These are phyloP conservation scores for Gastrolobium villosum DNA, from an alignment of 306 rosid genomes.

Conservation along the genomic window DNA sequence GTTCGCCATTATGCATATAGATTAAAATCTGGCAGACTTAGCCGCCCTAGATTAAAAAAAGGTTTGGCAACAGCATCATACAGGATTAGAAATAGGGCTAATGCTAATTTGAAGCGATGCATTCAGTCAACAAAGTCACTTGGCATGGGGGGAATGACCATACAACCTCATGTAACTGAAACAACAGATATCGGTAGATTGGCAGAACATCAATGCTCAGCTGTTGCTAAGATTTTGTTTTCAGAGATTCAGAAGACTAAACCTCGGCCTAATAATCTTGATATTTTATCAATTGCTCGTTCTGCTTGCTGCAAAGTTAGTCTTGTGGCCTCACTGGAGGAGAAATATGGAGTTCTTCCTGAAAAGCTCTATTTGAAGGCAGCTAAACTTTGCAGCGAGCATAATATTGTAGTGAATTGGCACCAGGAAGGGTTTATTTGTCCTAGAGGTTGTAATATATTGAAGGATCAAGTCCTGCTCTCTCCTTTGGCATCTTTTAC, in stretches of 20 bases:
- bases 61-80: constrained; percentile 80
- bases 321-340: constrained; percentile 74
- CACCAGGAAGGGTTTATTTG: constrained; percentile 84
- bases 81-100: constrained; percentile 84
- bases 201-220: constrained; percentile 78
- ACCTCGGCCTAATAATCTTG: constrained; percentile 80
- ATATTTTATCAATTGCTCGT: constrained; percentile 77
- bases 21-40: constrained; percentile 92
- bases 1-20: constrained; percentile 85
- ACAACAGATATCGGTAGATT: constrained; percentile 63
- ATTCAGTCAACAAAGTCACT: constrained; percentile 78
- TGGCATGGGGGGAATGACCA: constrained; percentile 55
- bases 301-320: constrained; percentile 86
- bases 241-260: constrained; percentile 88
- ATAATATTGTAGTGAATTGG: constrained; percentile 70
- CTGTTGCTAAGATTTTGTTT: constrained; percentile 84
- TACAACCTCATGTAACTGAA: constrained; percentile 64
- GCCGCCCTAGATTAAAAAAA: constrained; percentile 85
- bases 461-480: constrained; percentile 59
- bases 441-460: constrained; percentile 74
- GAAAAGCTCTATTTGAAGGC: constrained; percentile 87
- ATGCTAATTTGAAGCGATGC: constrained; percentile 74
- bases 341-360: constrained; percentile 80
- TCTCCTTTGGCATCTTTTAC: constrained; percentile 72
- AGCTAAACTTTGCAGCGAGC: constrained; percentile 91